phyloP scores from a whole-genome alignment of 2,329 filamentous ascomycete species.

The Dactylellina haptotyla region DNA sequence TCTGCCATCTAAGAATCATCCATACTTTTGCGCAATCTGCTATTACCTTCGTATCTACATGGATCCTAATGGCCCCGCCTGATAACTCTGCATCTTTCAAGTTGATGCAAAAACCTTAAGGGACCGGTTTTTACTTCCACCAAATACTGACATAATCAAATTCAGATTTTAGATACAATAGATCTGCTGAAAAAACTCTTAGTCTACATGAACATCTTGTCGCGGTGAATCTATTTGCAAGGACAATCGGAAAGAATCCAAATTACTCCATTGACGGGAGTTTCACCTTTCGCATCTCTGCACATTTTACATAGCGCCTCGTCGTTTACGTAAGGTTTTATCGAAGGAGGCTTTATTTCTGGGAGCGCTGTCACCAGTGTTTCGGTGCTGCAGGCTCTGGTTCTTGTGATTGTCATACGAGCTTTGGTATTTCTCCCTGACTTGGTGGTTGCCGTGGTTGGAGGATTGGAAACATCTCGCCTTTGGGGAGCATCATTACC shows the following conservation, averaged over 20 bases:
- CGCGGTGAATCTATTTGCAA: constrained; percentile 2
- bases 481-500: too few relatives aligned
- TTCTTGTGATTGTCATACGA: not conserved
- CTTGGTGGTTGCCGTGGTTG: not conserved
- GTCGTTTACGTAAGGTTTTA: not conserved
- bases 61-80: too few relatives aligned
- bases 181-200: too few relatives aligned
- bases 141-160: not conserved
- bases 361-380: not conserved
- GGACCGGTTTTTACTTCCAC: not conserved
- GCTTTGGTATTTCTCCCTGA: not conserved
- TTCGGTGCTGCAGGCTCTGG: not conserved
- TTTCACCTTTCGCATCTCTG: not conserved
- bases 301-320: constrained; percentile 3
- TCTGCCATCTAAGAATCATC: not conserved
- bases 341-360: not conserved
- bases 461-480: not conserved
- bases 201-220: too few relatives aligned
- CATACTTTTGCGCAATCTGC: not conserved
- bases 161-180: too few relatives aligned
- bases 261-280: not conserved
- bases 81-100: too few relatives aligned
- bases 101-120: too few relatives aligned
- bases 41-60: too few relatives aligned
- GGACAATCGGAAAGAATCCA: constrained; percentile 13